These are phyloP conservation scores for Geotrichum aggregatum DNA, from an alignment of 1,139 yeast genomes.

Conservation along the genomic window DNA sequence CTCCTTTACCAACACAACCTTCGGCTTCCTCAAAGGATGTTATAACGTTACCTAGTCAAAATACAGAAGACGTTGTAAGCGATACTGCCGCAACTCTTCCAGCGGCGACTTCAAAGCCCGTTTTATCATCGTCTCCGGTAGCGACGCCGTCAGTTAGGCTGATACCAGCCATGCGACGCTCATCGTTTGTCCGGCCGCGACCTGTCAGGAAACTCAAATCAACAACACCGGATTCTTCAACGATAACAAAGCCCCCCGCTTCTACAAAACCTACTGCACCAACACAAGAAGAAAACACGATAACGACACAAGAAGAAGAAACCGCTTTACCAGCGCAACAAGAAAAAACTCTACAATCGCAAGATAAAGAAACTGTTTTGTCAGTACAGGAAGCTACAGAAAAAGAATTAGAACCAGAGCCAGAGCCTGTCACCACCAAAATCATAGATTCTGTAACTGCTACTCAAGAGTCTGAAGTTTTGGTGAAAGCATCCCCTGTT, in stretches of 20 bases:
- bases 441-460: background rate
- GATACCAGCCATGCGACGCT: conserved; percentile 5
- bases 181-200: conserved; percentile 8
- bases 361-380: too few relatives aligned
- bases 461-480: background rate
- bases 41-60: background rate
- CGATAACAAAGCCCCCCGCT: background rate
- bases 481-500: background rate
- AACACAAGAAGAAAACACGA: background rate
- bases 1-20: background rate
- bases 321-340: too few relatives aligned
- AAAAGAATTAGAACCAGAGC: too few relatives aligned
- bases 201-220: conserved; percentile 6
- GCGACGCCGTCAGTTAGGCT: conserved; percentile 5
- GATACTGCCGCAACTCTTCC: background rate
- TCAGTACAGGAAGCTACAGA: too few relatives aligned
- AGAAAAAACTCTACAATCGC: too few relatives aligned
- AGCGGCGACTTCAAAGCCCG: background rate
- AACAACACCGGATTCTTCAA: background rate
- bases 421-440: background rate
- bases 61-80: background rate
- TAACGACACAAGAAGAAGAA: too few relatives aligned
- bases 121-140: background rate
- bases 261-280: background rate
- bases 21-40: background rate